Evolutionary conservation across 2,329 filamentous ascomycete species (phyloP), one percentile per base, ranked within the genome.

Genomic region (Trichoderma guizhouense): DNA sequence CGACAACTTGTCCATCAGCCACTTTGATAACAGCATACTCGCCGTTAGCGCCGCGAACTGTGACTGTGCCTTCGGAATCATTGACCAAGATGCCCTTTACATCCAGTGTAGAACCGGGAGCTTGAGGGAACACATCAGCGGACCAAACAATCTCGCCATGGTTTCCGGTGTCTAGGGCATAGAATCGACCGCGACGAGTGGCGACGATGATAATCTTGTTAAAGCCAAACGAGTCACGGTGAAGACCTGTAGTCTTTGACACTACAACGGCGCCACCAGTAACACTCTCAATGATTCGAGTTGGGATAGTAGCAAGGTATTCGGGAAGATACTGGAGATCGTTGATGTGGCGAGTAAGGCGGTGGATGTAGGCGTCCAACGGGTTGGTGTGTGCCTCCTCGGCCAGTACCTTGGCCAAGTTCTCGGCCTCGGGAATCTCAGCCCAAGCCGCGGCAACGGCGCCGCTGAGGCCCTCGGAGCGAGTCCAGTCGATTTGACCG

Each of bases 351-450:
- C 96, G 92, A 74, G 88, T 92, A 15, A 97, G 86, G 15, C 96
- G 92, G 82, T 98, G 94, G 32, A 95, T 83, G 78, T 97, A 99
- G n/a, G 96, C 96, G 12, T 88, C 86, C 7, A 93, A 78, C 3
- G 93, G 86, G 78, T 92, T 97, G 77, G 91, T 92, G 78, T 97
- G 92, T 5, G 93, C 92, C 82, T 99, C 95, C 28, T 93, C 89
- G 75, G 97, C 92, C 8, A 98, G 85, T 34, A 94, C 93, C 79
- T 93, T 91, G 7, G 91, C 94, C 63, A 98, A 84, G 66, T 90
- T 87, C 78, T 95, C 92, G 18, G 88, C 88, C 75, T 91, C 89
- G 14, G 91, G 90, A 7, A 93, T 87, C 64, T 95, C 93, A 0
- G 92, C 92, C 88, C 93, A 97, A 12, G 89, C 89, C 47, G 94